Conservation (phyloP, 73 alveolate genomes). For the Tetrahymena elliotti region DNA sequence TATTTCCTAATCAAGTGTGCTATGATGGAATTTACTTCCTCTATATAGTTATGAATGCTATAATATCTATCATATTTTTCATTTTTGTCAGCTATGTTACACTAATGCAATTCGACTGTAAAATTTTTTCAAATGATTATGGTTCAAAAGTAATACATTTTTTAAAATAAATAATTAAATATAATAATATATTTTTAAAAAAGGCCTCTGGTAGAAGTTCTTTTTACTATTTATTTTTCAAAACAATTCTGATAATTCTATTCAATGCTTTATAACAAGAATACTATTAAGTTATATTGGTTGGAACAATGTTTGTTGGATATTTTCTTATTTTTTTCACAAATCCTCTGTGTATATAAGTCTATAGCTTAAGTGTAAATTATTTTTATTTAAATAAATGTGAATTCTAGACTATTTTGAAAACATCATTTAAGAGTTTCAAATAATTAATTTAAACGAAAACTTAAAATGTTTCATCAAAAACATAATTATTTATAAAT, state of each 20-base stretch:
- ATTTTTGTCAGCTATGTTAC: not conserved
- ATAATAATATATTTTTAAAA: not conserved
- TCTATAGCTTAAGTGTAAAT: not conserved
- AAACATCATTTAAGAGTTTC: too few species aligned
- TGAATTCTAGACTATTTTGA: not conserved
- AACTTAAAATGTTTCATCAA: too few species aligned
- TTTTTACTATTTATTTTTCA: not conserved
- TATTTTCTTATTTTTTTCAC: not conserved
- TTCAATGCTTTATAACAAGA: not conserved
- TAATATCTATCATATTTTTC: not conserved
- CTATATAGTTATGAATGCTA: not conserved
- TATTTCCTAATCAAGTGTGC: not conserved
- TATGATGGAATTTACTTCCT: not conserved
- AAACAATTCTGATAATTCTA: not conserved
- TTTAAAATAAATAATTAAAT: too few species aligned
- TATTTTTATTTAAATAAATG: not conserved
- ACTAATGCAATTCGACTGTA: not conserved
- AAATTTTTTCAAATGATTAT: not conserved
- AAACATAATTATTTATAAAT: too few species aligned
- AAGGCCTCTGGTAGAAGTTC: not conserved
- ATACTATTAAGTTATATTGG: not conserved
- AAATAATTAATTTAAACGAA: too few species aligned
- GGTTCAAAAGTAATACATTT: not conserved
- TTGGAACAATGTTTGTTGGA: not conserved
- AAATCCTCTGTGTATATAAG: not conserved